These are phyloP conservation scores for Aspergillus ochraceus DNA, from an alignment of 2,329 filamentous ascomycete genomes.

Conservation along the genomic window DNA sequence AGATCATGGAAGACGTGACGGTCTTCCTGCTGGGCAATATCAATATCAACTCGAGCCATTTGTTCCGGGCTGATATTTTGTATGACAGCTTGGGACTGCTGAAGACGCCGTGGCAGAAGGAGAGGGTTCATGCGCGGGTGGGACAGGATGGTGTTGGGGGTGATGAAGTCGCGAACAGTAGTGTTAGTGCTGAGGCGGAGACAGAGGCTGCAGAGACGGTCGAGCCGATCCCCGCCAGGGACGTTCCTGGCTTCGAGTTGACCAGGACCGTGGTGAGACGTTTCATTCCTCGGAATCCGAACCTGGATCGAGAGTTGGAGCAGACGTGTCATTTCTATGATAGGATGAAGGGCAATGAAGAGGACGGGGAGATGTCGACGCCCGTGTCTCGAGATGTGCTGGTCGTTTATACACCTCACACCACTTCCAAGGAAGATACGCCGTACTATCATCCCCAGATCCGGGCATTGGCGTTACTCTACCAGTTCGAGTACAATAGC, in stretches of 20 bases:
- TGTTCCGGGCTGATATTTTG: conserved; percentile 63
- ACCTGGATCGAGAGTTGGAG: conserved; percentile 70
- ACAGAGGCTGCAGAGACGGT: conserved; percentile 1
- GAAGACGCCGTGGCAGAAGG: conserved; percentile 34
- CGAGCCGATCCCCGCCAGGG: conserved; percentile 20
- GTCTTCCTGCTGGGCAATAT: conserved; percentile 52
- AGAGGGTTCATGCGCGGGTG: conserved; percentile 19
- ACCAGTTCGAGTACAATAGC: conserved; percentile 46
- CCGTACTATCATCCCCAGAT: conserved; percentile 89
- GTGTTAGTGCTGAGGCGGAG: background rate
- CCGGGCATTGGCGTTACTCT: conserved; percentile 71
- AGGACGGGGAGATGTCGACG: conserved; percentile 13
- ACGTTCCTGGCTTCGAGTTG: conserved; percentile 39
- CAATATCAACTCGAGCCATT: conserved; percentile 58
- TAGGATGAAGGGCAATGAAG: background rate
- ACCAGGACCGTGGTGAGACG: conserved; percentile 70
- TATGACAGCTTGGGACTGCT: conserved; percentile 51
- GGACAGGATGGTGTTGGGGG: background rate
- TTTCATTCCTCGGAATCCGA: conserved; percentile 78
- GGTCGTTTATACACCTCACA: conserved; percentile 78
- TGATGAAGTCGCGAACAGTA: background rate
- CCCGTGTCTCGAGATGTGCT: conserved; percentile 35
- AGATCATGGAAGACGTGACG: conserved; percentile 50
- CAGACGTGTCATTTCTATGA: conserved; percentile 79
- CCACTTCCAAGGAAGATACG: conserved; percentile 59